Evolutionary conservation across 2,329 filamentous ascomycete species (phyloP), one percentile per base, ranked within the genome.

Genomic region (Beauveria bassiana): DNA sequence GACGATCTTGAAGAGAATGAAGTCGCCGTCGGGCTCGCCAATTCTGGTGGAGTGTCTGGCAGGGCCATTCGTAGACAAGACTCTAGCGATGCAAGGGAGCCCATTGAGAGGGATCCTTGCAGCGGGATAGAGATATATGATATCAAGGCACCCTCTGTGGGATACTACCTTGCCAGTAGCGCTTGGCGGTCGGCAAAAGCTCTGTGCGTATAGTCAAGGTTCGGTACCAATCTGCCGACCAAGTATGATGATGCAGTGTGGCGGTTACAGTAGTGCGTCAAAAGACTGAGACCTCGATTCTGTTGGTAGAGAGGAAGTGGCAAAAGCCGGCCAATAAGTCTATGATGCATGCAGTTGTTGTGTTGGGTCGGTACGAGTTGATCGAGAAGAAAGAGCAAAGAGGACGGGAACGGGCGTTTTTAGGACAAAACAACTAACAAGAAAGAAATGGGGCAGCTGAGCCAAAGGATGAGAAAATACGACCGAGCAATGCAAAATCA

Each of bases 31-130:
- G 80, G 79, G 70, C 81, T 84, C 67, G 78, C 75, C 68, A 82
- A 71, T 67, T 81, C 81, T 62, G 81, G 80, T 64, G 82, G 81
- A 65, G 81, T 83, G 67, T 81, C 77, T 69, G 80, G 81, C 65
- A 77, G 72, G 70, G 77, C 74, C 71, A 79, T 76, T 68, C 76
- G 79, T 70, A 76, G 78, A 70, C 77, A 77, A 71, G 78, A 73
- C 70, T 83, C 79, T 73, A 79, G 68, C 67, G 71, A 74, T 70
- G 79, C 72, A 77, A 79, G 70, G 75, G 80, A 77, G 75, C 81
- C 81, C 82, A 84, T 85, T 81, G 80, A 77, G 72, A 76, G 67
- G 24, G 18, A 38, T 28, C 20, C 3, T 26, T n/a, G 45, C 3
- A 9, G 34, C 12, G 31, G n/a, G 20, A 18, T 22, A 24, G 22